A percentile compares a stretch with the other conserved stretches of the same genome.
These are phyloP conservation scores for Ustilago xerochloae DNA, from an alignment of 1,284 basidiomycete genomes.

Conservation along the genomic window DNA sequence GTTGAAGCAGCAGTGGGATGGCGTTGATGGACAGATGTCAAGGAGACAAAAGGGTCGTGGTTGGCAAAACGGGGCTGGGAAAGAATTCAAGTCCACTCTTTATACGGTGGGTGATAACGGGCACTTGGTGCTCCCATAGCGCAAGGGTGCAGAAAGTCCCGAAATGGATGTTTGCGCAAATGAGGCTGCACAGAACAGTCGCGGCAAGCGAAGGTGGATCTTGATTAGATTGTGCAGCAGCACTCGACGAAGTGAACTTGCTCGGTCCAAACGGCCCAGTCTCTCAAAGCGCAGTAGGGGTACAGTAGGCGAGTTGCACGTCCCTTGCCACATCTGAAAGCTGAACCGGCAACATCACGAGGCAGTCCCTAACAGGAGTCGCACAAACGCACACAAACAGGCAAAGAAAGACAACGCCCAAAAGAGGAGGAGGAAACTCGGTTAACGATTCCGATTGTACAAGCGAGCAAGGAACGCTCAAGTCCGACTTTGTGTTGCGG, in stretches of 20 bases:
- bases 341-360: conserved; percentile 3
- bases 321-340: too few relatives aligned
- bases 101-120: conserved; percentile 2
- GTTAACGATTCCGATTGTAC: conserved; percentile 4
- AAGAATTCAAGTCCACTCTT: background rate
- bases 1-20: background rate
- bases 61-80: background rate
- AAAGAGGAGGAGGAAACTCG: conserved; percentile 8
- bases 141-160: too few relatives aligned
- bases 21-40: background rate
- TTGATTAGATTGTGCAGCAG: background rate
- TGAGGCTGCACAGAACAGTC: background rate
- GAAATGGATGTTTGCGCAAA: too few relatives aligned
- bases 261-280: too few relatives aligned
- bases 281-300: too few relatives aligned
- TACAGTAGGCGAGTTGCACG: background rate
- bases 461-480: conserved; percentile 36
- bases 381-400: background rate
- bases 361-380: background rate
- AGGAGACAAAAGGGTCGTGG: background rate
- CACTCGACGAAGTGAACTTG: too few relatives aligned
- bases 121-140: too few relatives aligned
- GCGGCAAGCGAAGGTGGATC: background rate
- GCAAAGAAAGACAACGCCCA: conserved; percentile 1
- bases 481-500: conserved; percentile 16